These are phyloP conservation scores for Cyphellophora attinorum DNA, from an alignment of 2,329 filamentous ascomycete species.

Conservation along the genomic window DNA sequence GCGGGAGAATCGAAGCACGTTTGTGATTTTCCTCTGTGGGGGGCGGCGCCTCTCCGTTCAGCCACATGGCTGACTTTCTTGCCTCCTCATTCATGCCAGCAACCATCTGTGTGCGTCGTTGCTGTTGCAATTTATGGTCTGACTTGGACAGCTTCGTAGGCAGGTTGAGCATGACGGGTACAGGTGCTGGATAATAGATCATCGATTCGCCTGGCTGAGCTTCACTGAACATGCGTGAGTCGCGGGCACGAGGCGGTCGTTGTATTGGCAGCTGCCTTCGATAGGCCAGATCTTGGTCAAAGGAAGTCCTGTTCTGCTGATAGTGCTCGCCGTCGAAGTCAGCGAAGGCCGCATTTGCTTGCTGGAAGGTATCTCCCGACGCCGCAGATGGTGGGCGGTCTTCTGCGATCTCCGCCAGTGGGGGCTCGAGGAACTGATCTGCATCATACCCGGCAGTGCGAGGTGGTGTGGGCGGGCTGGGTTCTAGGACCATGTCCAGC, in stretches of 20 bases:
- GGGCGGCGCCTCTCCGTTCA: slow-evolving; percentile 20
- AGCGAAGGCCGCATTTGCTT: slow-evolving; percentile 29
- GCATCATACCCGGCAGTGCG: slow-evolving; percentile 7
- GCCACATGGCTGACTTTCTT: slow-evolving; percentile 42
- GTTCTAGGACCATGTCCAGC: slow-evolving; percentile 15
- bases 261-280: slow-evolving; percentile 27
- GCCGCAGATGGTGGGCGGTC: slow-evolving; percentile 28
- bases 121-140: slow-evolving; percentile 53
- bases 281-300: slow-evolving; percentile 16
- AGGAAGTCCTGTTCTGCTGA: slow-evolving; percentile 14
- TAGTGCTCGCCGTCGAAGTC: slow-evolving; percentile 44
- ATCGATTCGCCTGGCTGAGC: slow-evolving; percentile 61
- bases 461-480: slow-evolving; percentile 13
- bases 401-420: slow-evolving; percentile 7
- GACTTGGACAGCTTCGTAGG: slow-evolving; percentile 77
- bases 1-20: slow-evolving; percentile 44
- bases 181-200: slow-evolving; percentile 91
- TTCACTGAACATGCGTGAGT: slow-evolving; percentile 28
- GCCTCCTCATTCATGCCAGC: slow-evolving; percentile 50
- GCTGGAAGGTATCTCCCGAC: slow-evolving; percentile 37
- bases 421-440: slow-evolving; percentile 3
- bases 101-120: slow-evolving; percentile 64
- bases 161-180: slow-evolving; percentile 86
- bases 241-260: slow-evolving; percentile 29
- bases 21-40: slow-evolving; percentile 12